phyloP scores from a whole-genome alignment of 73 alveolate species.

The Stentor roeselii region DNA sequence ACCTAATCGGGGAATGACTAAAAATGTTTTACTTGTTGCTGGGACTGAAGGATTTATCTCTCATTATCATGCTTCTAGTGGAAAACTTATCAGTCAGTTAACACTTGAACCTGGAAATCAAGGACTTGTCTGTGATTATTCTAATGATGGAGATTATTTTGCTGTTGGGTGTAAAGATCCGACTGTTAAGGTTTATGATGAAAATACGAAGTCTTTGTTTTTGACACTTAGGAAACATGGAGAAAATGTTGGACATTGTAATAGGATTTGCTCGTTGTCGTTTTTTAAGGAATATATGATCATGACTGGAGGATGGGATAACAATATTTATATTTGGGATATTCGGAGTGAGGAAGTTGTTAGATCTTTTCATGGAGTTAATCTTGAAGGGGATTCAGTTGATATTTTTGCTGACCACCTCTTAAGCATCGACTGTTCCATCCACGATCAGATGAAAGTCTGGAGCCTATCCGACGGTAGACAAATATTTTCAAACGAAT shows the following conservation, averaged over 20 bases:
- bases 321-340: constrained; percentile 56
- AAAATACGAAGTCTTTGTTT: constrained; percentile 35
- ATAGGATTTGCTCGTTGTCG: constrained; percentile 48
- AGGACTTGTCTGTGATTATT: constrained; percentile 38
- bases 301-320: constrained; percentile 73
- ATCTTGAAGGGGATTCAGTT: constrained; percentile 58
- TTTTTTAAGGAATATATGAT: constrained; percentile 51
- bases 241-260: constrained; percentile 51
- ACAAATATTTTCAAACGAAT: background rate
- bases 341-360: constrained; percentile 45
- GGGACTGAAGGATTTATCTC: constrained; percentile 50
- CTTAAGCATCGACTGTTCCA: constrained; percentile 62
- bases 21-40: constrained; percentile 39
- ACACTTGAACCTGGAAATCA: constrained; percentile 39
- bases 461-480: constrained; percentile 60
- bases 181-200: constrained; percentile 51
- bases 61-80: constrained; percentile 62
- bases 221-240: constrained; percentile 27
- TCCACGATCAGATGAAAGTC: constrained; percentile 56
- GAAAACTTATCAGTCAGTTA: constrained; percentile 41
- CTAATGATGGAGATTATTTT: constrained; percentile 52
- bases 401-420: constrained; percentile 52
- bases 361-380: constrained; percentile 53
- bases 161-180: constrained; percentile 55
- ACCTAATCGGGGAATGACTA: constrained; percentile 43